Evolutionary conservation across 2,329 filamentous ascomycete genomes (phyloP), one percentile per base, ranked within the genome.

Genomic region (Fusarium anthophilum): DNA sequence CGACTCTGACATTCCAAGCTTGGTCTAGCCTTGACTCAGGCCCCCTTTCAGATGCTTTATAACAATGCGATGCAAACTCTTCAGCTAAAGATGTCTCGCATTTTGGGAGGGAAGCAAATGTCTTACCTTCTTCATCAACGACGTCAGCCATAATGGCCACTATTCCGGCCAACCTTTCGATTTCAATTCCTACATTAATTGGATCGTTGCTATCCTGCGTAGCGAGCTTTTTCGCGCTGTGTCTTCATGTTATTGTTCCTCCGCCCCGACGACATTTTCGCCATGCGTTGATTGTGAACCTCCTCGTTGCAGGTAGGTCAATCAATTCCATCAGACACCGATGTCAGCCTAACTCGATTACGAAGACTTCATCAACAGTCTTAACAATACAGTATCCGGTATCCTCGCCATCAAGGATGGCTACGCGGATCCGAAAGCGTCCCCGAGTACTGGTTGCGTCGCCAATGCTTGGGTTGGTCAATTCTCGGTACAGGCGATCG

Each of bases 401-500:
- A 41, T 54, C 9, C 45, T 60, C 18, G 37, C 47, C 3, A 32
- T 60, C 1, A 22, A 60, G 22, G 12, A 54, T 60, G 57, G 57
- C 11, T 60, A 60, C 10, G 35, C 18, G 3, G 35, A 60, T 9
- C 57, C 47, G 17, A 39, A 39, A 35, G 37, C 22, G 2, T 9
- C 57, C 10, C 35, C 57, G 4, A 60, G 37, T 6, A 54, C 28
- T 15, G 45, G 35, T 7, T 60, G 57, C n/a, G 22, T 60, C 7
- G n/a, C 47, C 26, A 60, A 54, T 41, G 57, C 57, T 14, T 60
- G 57, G 57, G 57, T 60, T 26, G 57, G 57, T 6, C 57, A 60
- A 18, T 60, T 60, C n/a, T 54, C 57, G 4, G 57, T 60, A 8
- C 57, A 60, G 2, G 45, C 57, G 8, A 60, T 60, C 6, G 47